Evolutionary conservation across 371 early-diverging fungal genomes (phyloP).

Genomic region (Rhizopus arrhizus): DNA sequence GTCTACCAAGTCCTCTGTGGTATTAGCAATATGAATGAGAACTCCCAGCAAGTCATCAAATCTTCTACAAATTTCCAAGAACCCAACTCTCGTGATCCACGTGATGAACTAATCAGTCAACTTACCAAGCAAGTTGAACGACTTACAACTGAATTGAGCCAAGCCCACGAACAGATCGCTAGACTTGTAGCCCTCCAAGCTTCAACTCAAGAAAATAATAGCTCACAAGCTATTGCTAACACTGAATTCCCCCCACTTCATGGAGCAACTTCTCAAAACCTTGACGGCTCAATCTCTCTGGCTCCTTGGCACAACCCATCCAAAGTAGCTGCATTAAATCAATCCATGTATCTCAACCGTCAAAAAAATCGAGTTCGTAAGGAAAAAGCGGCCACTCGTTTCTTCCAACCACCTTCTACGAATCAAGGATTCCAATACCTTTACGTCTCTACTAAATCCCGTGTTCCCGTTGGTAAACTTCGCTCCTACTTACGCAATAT

Average conservation of each 20-base stretch:
- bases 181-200: background rate
- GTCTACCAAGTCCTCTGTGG: constrained; percentile 4
- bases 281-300: no score
- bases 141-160: constrained; percentile 5
- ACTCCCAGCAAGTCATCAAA: background rate
- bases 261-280: no score
- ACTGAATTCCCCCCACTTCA: no score
- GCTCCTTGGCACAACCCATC: no score
- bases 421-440: constrained; percentile 21
- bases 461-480: constrained; percentile 8
- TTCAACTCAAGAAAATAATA: no score
- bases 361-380: background rate
- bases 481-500: background rate
- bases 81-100: constrained; percentile 1
- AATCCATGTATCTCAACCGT: no score
- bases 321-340: no score
- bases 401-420: constrained; percentile 5
- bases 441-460: constrained; percentile 10
- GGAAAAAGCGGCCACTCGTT: constrained; percentile 10
- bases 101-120: constrained; percentile 3
- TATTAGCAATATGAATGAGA: constrained; percentile 1
- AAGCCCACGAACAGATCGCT: constrained; percentile 1
- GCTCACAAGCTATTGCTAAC: no score
- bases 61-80: constrained; percentile 7
- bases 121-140: constrained; percentile 5